Conservation (phyloP, 352 stramenopile genomes). For the Pythium volutum region DNA sequence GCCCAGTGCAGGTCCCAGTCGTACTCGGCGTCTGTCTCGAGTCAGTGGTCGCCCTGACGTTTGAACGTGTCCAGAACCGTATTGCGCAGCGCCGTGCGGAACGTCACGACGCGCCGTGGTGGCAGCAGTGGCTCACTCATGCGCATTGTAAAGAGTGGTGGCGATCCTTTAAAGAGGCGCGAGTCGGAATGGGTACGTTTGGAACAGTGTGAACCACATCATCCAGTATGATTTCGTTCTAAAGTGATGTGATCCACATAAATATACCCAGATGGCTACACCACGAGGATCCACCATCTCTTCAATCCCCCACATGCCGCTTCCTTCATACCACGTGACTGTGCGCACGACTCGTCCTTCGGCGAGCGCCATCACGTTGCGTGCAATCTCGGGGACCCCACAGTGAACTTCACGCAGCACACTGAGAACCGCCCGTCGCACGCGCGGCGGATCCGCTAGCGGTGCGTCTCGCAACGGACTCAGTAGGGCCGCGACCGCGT, state of each 20-base stretch:
- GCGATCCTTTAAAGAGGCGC: too few relatives aligned
- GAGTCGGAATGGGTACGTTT: too few relatives aligned
- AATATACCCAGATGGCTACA: too few relatives aligned
- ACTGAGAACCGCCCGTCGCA: neutral
- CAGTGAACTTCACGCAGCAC: neutral
- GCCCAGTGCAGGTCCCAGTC: constrained; percentile 87
- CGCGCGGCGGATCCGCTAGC: neutral
- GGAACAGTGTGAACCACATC: too few relatives aligned
- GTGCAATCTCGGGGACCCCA: neutral
- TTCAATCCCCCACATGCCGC: too few relatives aligned
- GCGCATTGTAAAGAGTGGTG: too few relatives aligned
- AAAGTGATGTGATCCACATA: too few relatives aligned
- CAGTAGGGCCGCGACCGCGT: neutral
- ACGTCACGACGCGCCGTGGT: constrained; percentile 31
- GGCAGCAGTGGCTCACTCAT: neutral
- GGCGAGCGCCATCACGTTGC: neutral
- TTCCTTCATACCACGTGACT: too few relatives aligned
- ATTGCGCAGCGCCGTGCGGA: constrained; percentile 71
- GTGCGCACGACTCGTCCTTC: neutral
- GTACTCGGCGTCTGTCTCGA: constrained; percentile 68
- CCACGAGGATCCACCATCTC: too few relatives aligned
- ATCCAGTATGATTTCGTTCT: too few relatives aligned
- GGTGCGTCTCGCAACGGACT: neutral
- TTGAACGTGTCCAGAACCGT: constrained; percentile 77
- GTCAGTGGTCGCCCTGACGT: constrained; percentile 45